phyloP scores from a whole-genome alignment of 169 alveolate species.

The Cryptosporidium ubiquitum region DNA sequence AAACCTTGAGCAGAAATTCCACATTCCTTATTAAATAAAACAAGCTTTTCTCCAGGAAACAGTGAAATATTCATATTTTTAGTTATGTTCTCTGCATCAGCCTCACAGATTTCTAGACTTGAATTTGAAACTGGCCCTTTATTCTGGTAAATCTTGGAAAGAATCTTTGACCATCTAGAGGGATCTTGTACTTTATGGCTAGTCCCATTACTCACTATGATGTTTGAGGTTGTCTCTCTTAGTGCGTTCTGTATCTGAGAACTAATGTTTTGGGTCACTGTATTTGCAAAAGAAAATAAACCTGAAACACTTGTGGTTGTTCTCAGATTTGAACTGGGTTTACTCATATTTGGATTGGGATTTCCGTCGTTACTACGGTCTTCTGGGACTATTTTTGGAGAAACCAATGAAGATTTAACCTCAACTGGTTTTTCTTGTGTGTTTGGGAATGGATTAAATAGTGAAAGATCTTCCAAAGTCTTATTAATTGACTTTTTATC shows the following conservation, averaged over 20 bases:
- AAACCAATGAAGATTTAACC: background rate
- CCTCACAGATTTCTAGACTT: slow-evolving; percentile 2
- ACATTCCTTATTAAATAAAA: slow-evolving; percentile 36
- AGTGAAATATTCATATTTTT: slow-evolving; percentile 31
- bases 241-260: slow-evolving; percentile 69
- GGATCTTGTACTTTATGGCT: background rate
- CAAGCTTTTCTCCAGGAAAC: slow-evolving; percentile 35
- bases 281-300: slow-evolving; percentile 54
- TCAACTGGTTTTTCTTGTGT: background rate
- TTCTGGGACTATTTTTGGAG: background rate
- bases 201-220: background rate
- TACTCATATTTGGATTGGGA: background rate
- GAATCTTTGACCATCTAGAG: slow-evolving; percentile 31
- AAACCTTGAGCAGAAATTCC: slow-evolving; percentile 38
- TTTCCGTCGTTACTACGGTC: too few species aligned
- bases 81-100: slow-evolving; percentile 15
- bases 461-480: slow-evolving; percentile 34
- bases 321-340: slow-evolving; percentile 1
- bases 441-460: slow-evolving; percentile 45
- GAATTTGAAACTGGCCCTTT: slow-evolving; percentile 2
- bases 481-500: background rate
- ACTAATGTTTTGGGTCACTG: slow-evolving; percentile 71
- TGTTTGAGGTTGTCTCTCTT: slow-evolving; percentile 52
- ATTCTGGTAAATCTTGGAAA: background rate
- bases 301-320: slow-evolving; percentile 69